Evolutionary conservation across 177 flowering plant genomes (phyloP), one percentile per base, ranked within the genome.

Genomic region (Vitis hybrid): DNA sequence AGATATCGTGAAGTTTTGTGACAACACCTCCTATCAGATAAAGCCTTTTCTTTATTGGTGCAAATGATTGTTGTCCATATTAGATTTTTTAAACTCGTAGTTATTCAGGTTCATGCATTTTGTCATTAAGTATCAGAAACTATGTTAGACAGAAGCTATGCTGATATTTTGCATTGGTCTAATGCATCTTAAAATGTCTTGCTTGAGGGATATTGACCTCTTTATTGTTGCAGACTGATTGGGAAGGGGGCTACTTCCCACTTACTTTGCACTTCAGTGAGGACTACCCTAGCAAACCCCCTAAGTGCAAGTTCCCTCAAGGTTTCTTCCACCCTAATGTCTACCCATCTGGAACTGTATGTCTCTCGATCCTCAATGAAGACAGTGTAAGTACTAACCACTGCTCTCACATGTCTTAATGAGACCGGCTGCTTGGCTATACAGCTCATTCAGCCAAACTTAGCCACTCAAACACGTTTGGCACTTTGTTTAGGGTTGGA

Each of bases 271-370:
- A 82, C 71, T 89, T 87, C 69, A 86, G 81, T 73, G 91, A 89
- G 72, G 91, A 89, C 67, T 87, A 89, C 62, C 93, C 93, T 8
- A 87, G 91, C 77, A 89, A 86, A 71, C 93, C 93, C 3, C 91
- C 93, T 3, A 89, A 89, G 77, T 89, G 93, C 75, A 87, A 87
- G 73, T 89, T 89, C 46, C 93, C 90, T 2, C 84, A 64, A 70
- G 90, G 91, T 4, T 89, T 89, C 75, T 89, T 89, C 67, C 93
- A 89, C 65, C 93, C 93, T 7, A 89, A 89, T 79, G 91, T 89
- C n/a, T 88, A 86, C 71, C 90, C 92, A n/a, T 88, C 92, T 76
- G 92, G 92, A 70, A 88, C 92, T 67, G 91, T 89, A 9, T 89
- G 91, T 57, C 71, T 89, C 9, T 87, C 93, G 15, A 88, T 88